These are phyloP conservation scores for Polyrhizophydium stewartii DNA, from an alignment of 371 early-diverging fungal genomes.

Conservation along the genomic window DNA sequence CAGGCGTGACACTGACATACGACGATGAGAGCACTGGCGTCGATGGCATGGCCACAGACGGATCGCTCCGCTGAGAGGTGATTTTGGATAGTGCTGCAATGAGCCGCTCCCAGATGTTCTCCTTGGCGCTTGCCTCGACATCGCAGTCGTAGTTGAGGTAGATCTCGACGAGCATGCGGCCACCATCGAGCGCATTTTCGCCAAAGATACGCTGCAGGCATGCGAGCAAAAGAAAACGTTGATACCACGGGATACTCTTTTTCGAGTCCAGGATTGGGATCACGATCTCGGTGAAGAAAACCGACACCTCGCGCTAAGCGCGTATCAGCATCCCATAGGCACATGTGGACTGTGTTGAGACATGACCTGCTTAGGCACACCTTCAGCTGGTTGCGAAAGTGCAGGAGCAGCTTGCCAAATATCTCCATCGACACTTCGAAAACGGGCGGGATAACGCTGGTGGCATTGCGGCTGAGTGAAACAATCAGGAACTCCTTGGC, in stretches of 20 bases:
- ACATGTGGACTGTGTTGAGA: no score
- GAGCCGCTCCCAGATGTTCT: constrained; percentile 75
- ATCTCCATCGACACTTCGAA: constrained; percentile 81
- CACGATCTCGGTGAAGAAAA: constrained; percentile 73
- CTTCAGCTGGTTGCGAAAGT: constrained; percentile 68
- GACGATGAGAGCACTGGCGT: not conserved
- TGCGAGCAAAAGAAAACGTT: constrained; percentile 34
- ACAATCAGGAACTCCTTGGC: constrained; percentile 80
- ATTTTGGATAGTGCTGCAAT: constrained; percentile 48
- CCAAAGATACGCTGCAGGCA: constrained; percentile 48
- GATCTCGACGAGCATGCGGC: constrained; percentile 78
- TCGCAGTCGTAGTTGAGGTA: constrained; percentile 97
- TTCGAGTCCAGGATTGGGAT: constrained; percentile 58
- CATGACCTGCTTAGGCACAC: no score
- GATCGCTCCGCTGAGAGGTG: not conserved
- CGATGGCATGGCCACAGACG: not conserved
- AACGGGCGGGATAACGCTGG: constrained; percentile 70
- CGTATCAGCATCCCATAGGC: no score
- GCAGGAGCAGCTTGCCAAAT: constrained; percentile 68
- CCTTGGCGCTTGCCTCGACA: constrained; percentile 58
- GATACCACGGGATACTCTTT: constrained; percentile 37
- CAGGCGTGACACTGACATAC: not conserved
- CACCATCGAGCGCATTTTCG: constrained; percentile 67
- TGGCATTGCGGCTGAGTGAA: constrained; percentile 72
- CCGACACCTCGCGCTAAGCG: constrained; percentile 59